Base-by-base conservation (phyloP, 1,139 yeast genomes). In the Zhuliangozyma blackwelliae region DNA sequence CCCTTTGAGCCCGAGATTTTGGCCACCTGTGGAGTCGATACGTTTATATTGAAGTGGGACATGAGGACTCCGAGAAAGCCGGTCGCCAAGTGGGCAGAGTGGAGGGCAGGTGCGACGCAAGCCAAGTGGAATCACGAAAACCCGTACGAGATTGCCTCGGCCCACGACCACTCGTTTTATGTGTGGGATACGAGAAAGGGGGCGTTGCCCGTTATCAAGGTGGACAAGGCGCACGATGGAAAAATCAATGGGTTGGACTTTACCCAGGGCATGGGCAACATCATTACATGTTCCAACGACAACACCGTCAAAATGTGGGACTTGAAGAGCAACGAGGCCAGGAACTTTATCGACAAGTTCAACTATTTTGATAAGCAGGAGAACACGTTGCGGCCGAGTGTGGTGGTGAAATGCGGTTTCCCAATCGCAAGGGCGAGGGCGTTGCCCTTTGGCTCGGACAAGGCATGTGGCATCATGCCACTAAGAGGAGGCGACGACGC, bases 21-120 rank as follows among this genome's bases (percentile, higher is more conserved):
- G 25, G 97, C 97, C 0, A 92, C 97, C 0, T 89, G 97, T 53
- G 83, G 96, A 0, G 85, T 92, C 16, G 98, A 92, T 54, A 83
- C 96, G 0, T 84, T 79, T 53, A 82, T 89, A 11, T 77, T 82
- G 41, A 78, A 86, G 5, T 92, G 98, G 98, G 98, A 92, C 60
- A 69, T 90, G 72, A 68, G 98, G 42, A 70, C 81, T 9, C 90
- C 96, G 0, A 50, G 74, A 20, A 65, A 72, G 39, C 95, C 97
- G 0, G 81, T 78, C 3, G 75, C 75, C 38, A 75, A 81, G 35
- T 89, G 88, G 66, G 89, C 96, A 6, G 96, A 90, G 53, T 92
- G 96, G 95, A 67, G 87, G 41, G 95, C 97, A 0, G 95, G 95
- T 2, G 95, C 97, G 1, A 80, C 94, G 0, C 97, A 90, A 56